A percentile compares a stretch with the other conserved stretches of the same genome.
Evolutionary conservation across 2,329 filamentous ascomycete species (phyloP).

Genomic region (Rosellinia necatrix): DNA sequence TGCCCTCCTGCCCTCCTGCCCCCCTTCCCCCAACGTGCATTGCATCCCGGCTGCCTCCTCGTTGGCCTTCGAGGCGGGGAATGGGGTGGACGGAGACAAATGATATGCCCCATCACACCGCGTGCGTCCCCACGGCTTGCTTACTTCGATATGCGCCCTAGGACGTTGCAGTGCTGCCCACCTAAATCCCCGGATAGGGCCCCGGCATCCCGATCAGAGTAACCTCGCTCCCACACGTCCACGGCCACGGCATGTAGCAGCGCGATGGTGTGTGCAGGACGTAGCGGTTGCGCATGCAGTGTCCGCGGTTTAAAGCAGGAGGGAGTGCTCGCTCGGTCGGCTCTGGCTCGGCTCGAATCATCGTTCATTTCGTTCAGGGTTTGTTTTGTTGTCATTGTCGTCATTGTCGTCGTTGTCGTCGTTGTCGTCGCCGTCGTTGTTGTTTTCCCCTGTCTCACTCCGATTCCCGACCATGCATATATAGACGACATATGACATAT

Average conservation of each 20-base stretch:
- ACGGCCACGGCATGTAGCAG: conserved; percentile 12
- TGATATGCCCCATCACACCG: conserved; percentile 23
- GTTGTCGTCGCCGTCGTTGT: no score
- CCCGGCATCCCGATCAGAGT: conserved; percentile 6
- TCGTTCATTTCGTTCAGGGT: background rate
- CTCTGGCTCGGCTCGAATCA: background rate
- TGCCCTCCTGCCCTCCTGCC: no score
- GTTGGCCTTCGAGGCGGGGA: conserved; percentile 21
- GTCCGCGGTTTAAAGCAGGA: conserved; percentile 15
- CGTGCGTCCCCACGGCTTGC: conserved; percentile 21
- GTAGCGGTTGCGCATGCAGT: conserved; percentile 4
- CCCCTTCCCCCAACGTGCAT: conserved; percentile 21
- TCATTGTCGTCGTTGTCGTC: no score
- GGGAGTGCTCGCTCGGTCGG: conserved; percentile 3
- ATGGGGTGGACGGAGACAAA: conserved; percentile 18
- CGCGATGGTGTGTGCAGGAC: conserved; percentile 11
- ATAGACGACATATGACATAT: background rate
- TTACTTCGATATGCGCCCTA: conserved; percentile 10
- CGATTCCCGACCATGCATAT: conserved; percentile 1
- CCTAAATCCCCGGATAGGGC: background rate
- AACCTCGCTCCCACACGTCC: conserved; percentile 6
- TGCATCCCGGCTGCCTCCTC: conserved; percentile 23
- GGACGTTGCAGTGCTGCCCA: conserved; percentile 2
- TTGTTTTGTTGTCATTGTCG: no score
- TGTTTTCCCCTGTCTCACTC: background rate